Evolutionary conservation across 148 eudicot species (phyloP).

Genomic region (Silene uniflora): DNA sequence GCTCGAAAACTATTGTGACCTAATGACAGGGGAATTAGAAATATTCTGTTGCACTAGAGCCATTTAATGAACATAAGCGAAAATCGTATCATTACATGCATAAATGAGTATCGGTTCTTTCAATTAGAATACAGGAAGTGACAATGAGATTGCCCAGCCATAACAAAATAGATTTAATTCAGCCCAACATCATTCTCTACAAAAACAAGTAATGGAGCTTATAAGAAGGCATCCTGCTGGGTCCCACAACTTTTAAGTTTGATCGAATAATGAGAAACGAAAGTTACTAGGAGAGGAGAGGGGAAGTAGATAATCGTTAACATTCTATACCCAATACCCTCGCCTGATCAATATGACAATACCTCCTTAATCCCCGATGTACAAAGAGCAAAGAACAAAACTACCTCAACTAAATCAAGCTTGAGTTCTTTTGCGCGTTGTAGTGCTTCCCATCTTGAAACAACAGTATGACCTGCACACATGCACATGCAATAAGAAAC

Average conservation of each 20-base stretch:
- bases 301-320: neutral
- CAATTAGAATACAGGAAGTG: neutral
- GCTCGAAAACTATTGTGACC: neutral
- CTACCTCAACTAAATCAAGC: conserved; percentile 81
- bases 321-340: neutral
- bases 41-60: neutral
- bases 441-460: conserved; percentile 53
- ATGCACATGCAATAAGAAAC: conserved; percentile 12
- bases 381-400: neutral
- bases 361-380: neutral
- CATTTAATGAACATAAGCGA: neutral
- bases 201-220: neutral
- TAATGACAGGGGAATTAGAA: neutral
- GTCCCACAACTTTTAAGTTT: neutral
- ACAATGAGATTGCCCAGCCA: neutral
- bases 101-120: neutral
- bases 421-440: conserved; percentile 43
- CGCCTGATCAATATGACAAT: neutral
- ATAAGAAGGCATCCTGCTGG: neutral
- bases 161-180: neutral
- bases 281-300: too few species aligned
- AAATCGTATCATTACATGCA: neutral
- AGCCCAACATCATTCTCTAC: neutral
- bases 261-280: neutral
- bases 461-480: conserved; percentile 50